Percentiles rank a stretch among this genome's conserved stretches.
These are phyloP conservation scores for Chaetomium cochliodes DNA, from an alignment of 495 filamentous ascomycete species.

Conservation along the genomic window DNA sequence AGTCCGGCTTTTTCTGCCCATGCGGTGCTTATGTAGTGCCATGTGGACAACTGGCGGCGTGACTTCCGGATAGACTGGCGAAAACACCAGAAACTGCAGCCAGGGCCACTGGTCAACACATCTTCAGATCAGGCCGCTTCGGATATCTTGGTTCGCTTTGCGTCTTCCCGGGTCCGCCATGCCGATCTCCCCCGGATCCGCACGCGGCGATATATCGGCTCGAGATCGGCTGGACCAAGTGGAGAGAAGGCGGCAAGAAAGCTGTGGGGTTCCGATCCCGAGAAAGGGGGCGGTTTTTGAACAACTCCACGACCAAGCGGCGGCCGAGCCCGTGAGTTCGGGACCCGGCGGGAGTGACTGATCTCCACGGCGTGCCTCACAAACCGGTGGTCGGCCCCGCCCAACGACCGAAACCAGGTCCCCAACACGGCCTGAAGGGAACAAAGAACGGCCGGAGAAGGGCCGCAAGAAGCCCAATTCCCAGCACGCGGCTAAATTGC, in stretches of 20 bases:
- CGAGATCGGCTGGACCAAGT: background rate
- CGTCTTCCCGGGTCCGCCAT: background rate
- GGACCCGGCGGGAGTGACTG: conserved; percentile 12
- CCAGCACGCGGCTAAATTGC: conserved; percentile 31
- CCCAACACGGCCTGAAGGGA: conserved; percentile 15
- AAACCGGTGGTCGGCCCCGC: background rate
- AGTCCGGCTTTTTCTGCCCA: no score
- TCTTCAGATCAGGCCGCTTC: no score
- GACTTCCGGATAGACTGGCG: no score
- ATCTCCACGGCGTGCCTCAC: background rate
- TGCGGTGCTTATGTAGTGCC: no score
- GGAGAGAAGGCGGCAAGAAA: background rate
- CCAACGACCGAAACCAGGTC: background rate
- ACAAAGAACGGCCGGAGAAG: conserved; percentile 38
- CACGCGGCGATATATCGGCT: background rate
- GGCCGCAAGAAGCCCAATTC: conserved; percentile 28
- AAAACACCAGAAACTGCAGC: no score
- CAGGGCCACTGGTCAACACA: no score
- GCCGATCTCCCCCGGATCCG: background rate
- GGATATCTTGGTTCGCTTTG: no score
- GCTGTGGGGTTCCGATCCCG: background rate
- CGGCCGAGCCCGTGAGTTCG: conserved; percentile 21
- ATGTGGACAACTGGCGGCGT: no score
- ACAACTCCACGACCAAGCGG: conserved; percentile 14
- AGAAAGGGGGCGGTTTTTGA: conserved; percentile 16